Evolutionary conservation across 208 protist species (phyloP), one percentile per base, ranked within the genome.

Genomic region (Crithidia thermophila): DNA sequence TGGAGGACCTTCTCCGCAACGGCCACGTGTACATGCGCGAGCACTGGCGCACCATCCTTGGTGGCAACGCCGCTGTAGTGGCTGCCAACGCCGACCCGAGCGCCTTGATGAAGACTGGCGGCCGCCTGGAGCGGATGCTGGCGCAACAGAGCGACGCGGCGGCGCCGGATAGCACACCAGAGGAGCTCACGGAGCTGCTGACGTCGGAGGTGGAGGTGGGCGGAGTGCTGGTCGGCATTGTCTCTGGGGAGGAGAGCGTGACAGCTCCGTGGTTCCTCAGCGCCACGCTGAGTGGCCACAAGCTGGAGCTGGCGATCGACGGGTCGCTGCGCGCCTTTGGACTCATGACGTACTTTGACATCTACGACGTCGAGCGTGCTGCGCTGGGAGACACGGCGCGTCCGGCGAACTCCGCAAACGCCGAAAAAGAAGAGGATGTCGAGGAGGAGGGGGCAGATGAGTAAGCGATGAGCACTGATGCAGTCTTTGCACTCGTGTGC

Each of bases 241-340:
- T 78, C 36, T 45, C 57, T 5, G 72, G 67, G 43, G 42, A 75
- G 55, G 49, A 59, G n/a, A 55, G 42, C 27, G 33, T 14, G 30
- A 40, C 16, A 36, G 58, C 28, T 10, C 70, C 77, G 31, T 94
- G 91, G 87, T 93, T 77, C 71, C 25, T 97, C 33, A 97, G 89
- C 63, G 91, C 85, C 37, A 94, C 87, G 8, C 73, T 97, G 45
- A 94, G 81, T 49, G 62, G 58, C 30, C 75, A 77, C 67, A 97
- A 97, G 66, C 58, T 97, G 34, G 91, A 97, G 68, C 49, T 97
- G 10, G 85, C 89, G 1, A 77, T 97, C 21, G 91, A 94, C 50
- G 82, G 57, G 27, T 92, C 88, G 20, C 72, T 97, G 37, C 85
- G 90, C 33, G 70, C 80, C 14, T 94, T 93, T 61, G 88, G 81